Percentiles rank a stretch among this genome's conserved stretches.
phyloP scores from a whole-genome alignment of 495 filamentous ascomycete species.

The Xylaria sp. region DNA sequence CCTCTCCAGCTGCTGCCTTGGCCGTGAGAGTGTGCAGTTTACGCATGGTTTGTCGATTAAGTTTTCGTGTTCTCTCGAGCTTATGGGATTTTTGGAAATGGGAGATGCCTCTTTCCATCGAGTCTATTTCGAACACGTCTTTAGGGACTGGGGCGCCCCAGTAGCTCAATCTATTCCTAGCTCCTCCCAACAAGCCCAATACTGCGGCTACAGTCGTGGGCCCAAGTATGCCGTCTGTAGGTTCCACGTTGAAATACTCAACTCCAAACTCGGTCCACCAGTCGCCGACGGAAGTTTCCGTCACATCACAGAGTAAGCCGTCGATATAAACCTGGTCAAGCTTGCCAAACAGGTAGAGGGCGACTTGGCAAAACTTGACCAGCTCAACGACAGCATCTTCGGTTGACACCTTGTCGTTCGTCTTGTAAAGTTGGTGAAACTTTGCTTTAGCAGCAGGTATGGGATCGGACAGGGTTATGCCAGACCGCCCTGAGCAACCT shows the following conservation, averaged over 20 bases:
- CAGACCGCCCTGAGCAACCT: constrained; percentile 88
- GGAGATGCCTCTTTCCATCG: constrained; percentile 80
- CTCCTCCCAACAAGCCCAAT: constrained; percentile 86
- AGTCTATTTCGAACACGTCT: constrained; percentile 87
- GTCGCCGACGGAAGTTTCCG: constrained; percentile 86
- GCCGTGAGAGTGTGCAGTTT: constrained; percentile 80
- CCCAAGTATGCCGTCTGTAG: constrained; percentile 87
- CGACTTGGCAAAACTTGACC: constrained; percentile 90
- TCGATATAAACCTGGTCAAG: constrained; percentile 89
- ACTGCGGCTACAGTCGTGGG: constrained; percentile 91
- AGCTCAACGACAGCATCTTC: constrained; percentile 83
- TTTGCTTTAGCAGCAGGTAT: constrained; percentile 84
- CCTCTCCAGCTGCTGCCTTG: constrained; percentile 83
- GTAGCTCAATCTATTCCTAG: constrained; percentile 84
- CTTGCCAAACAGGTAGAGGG: constrained; percentile 86
- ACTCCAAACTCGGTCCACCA: constrained; percentile 97
- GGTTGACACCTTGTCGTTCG: constrained; percentile 78
- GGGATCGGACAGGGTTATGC: constrained; percentile 78
- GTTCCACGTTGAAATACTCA: constrained; percentile 89
- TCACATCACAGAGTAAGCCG: constrained; percentile 90
- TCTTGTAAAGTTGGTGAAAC: constrained; percentile 89
- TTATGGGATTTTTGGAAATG: constrained; percentile 91
- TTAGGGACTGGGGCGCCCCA: constrained; percentile 83
- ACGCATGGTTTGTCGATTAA: constrained; percentile 84
- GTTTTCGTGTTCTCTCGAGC: constrained; percentile 72